Conservation (phyloP, 176 grass and related monocot genomes). For the Microstegium vimineum region DNA sequence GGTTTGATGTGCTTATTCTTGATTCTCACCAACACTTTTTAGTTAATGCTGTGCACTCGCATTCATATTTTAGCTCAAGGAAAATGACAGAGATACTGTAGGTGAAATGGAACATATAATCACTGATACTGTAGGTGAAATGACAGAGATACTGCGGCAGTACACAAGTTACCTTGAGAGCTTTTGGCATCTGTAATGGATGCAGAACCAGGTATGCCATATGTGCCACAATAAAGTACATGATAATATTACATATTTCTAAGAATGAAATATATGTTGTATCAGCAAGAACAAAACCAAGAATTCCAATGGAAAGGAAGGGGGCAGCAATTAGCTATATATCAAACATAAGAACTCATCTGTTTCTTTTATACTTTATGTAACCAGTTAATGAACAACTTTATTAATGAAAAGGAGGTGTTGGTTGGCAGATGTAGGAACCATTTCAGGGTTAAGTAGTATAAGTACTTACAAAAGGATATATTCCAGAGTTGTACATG, state of each 20-base stretch:
- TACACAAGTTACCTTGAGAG: constrained; percentile 40
- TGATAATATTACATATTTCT: not conserved
- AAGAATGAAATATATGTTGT: not conserved
- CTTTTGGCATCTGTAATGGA: too few relatives aligned
- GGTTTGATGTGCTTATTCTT: not conserved
- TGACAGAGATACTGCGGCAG: not conserved
- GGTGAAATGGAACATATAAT: not conserved
- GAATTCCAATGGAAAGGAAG: not conserved
- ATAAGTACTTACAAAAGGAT: constrained; percentile 58
- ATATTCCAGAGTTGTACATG: constrained; percentile 73
- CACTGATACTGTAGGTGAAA: not conserved
- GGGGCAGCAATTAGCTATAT: not conserved
- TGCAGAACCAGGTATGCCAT: not conserved
- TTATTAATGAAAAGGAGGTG: not conserved
- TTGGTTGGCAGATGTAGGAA: not conserved
- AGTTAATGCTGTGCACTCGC: not conserved
- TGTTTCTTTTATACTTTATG: not conserved
- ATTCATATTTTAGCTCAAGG: not conserved
- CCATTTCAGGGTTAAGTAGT: not conserved
- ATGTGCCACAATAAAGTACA: not conserved
- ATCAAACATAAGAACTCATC: not conserved
- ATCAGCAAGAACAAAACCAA: not conserved
- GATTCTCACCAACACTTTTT: not conserved
- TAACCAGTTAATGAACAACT: not conserved
- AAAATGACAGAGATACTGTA: too few relatives aligned